Evolutionary conservation across 345 rosid species (phyloP), one percentile per base, ranked within the genome.

Genomic region (Populus alba): DNA sequence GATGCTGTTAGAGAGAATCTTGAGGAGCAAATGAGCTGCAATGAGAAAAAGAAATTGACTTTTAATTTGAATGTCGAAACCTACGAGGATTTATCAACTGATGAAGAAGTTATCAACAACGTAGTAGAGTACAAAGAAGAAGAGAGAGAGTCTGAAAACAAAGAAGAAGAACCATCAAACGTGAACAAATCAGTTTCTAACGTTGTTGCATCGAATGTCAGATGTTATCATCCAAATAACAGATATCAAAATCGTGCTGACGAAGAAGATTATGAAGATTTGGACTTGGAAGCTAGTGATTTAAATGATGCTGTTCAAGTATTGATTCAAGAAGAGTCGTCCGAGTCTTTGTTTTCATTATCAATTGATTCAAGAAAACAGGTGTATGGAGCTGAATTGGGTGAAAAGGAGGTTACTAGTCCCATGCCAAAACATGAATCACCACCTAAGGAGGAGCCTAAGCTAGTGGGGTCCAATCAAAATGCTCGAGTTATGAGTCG

Each of bases 311-410:
- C 3, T 55, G 72, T 7, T 31, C 39, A 74, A 33, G 17, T n/a
- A 27, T 68, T 77, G 66, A 85, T 75, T 10, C 77, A 80, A 66
- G 86, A 83, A 72, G 93, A 91, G 79, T 85, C 92, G 27, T 90
- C 92, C 0, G 95, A 87, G 61, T 91, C 95, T 37, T 66, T 91
- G 81, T 91, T 91, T 85, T 89, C 95, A 3, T 53, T 88, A 49
- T 88, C 92, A 7, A 83, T 91, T 22, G 90, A 87, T 74, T 91
- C 91, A 18, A 87, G 89, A 75, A 85, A 86, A 66, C 82, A 81
- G 16, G 72, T 25, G 20, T 75, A 11, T 35, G 79, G 57, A 27
- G 68, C 43, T 75, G 82, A 78, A 39, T 33, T 75, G n/a, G 82
- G 76, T 70, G 85, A 82, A 6, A 78, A 78, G 73, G 85, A 82